Base-by-base conservation (phyloP, 805 yeast species). In the Candida qinlingensis region DNA sequence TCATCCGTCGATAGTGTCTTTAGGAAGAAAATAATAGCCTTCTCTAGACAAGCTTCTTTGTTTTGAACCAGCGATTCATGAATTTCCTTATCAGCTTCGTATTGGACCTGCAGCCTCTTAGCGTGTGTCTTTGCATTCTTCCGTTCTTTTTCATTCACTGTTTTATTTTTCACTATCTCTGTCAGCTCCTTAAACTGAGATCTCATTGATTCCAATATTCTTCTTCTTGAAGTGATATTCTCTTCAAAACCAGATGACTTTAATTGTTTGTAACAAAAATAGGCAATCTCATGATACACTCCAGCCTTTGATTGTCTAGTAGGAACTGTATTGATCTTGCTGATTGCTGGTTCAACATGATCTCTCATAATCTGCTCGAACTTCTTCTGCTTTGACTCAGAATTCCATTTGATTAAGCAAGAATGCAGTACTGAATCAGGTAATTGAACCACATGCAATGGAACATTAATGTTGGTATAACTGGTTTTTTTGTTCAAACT, bases 211-310 rank as follows among this genome's bases (percentile, higher is more conserved):
- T 57, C 52, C n/a, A 75, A 68, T 36, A 80, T 63, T 19, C 59
- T 65, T 25, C 70, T 69, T 6, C 71, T 57, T 33, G 70, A 73
- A 10, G 58, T 54, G 1, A 84, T 69, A 12, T 76, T 76, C 4
- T 73, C 76, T 39, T 67, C 71, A 19, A 74, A 60, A 2, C 67
- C 65, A 5, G 72, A 60, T 5, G 76, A 72, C 52, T 76, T 74
- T 30, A 76, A 65, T 56, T 87, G 91, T 6, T 70, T 65, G 56
- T 85, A 85, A 61, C 96, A 86, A 59, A 90, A 90, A 31, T 73
- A 69, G 0, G 91, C 97, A 55, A 85, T 74, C 3, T 73, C 70
- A 51, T 78, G 83, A 58, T 64, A 84, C 6, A 82, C 74, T 35
- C 68, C 63, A 0, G 82, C 78, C 39, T 65, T 59, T 33, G 65